Evolutionary conservation across 225 moss, liverwort and hornwort genomes (phyloP), one percentile per base, ranked within the genome.

Genomic region (Climacium dendroides): DNA sequence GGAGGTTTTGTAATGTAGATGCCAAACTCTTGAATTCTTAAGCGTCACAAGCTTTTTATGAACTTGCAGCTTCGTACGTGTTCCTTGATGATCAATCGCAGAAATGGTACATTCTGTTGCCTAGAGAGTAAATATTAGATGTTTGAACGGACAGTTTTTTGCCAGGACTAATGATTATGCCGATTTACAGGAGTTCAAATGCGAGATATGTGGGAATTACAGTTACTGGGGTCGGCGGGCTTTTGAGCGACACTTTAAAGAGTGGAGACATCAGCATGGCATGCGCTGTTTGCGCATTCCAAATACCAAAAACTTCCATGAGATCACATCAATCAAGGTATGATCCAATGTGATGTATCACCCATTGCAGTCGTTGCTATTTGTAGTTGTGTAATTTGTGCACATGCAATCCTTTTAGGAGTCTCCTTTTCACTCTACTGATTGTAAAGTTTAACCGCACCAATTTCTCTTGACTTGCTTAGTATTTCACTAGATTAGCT

Each of bases 221-320:
- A 96, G 94, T 90, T 98, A 97, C 60, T 95, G 96, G 96, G 96
- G 96, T 59, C 89, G 96, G 67, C 94, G 98, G 87, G 97, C 97
- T 82, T 97, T 98, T 86, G 98, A 98, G 91, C 92, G 97, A 85
- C 98, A 98, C 91, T 98, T 98, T 65, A 98, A 97, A 83, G 96
- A 97, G 86, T 96, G 94, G 94, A 93, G 96, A 86, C 97, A 97
- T 92, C 95, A 97, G 89, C 95, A 97, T 87, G 97, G 97, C 88
- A 96, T 96, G 96, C 95, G 97, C 17, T 95, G 95, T 85, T 91
- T 97, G 85, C 91, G 93, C 87, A 96, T 97, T 74, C 96, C 97
- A 10, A 97, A 96, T 81, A 97, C 96, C 77, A 96, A 96, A 67
- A 94, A 95, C 52, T 96, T 97, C 85, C 95, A 96, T 87, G 96